Evolutionary conservation across 2,329 filamentous ascomycete genomes (phyloP).

Genomic region (Arthrinium puccinioides): DNA sequence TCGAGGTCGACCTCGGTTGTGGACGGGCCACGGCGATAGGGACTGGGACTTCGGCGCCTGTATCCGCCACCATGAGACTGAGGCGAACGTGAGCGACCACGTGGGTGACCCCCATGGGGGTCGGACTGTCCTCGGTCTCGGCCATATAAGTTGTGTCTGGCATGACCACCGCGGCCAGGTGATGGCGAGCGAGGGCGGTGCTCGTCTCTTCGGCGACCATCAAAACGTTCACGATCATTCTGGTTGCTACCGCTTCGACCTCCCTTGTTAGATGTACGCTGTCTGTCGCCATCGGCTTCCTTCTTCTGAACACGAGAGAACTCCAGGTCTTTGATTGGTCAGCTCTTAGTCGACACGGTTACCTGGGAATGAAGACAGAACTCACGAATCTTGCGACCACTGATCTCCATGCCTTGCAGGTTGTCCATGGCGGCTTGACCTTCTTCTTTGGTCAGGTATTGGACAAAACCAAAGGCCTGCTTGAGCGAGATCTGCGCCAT

Average conservation of each 20-base stretch:
- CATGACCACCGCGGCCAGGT: slow-evolving; percentile 21
- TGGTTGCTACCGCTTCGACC: slow-evolving; percentile 31
- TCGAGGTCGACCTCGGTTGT: slow-evolving; percentile 52
- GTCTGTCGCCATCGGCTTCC: slow-evolving; percentile 60
- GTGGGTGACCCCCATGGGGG: slow-evolving; percentile 23
- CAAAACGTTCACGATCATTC: slow-evolving; percentile 34
- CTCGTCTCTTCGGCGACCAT: slow-evolving; percentile 17
- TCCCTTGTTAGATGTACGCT: too few species aligned
- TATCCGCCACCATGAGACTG: slow-evolving; percentile 44
- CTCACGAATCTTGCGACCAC: slow-evolving; percentile 92
- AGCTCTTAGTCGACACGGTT: neutral
- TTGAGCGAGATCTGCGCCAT: slow-evolving; percentile 95
- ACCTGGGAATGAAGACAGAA: slow-evolving; percentile 23
- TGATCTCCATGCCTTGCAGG: slow-evolving; percentile 74
- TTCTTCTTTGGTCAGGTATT: slow-evolving; percentile 73
- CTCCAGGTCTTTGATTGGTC: slow-evolving; percentile 61
- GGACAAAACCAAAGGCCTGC: slow-evolving; percentile 93
- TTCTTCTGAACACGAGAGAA: slow-evolving; percentile 84
- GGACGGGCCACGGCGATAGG: slow-evolving; percentile 36
- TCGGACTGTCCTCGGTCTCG: slow-evolving; percentile 28
- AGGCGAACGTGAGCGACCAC: slow-evolving; percentile 64
- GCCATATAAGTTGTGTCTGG: slow-evolving; percentile 25
- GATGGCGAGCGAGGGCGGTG: slow-evolving; percentile 16
- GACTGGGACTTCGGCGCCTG: slow-evolving; percentile 64
- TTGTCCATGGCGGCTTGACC: slow-evolving; percentile 67